A percentile compares a stretch with the other conserved stretches of the same genome.
These are phyloP conservation scores for Podaxis carcinomalis DNA, from an alignment of 768 basidiomycete species.

Conservation along the genomic window DNA sequence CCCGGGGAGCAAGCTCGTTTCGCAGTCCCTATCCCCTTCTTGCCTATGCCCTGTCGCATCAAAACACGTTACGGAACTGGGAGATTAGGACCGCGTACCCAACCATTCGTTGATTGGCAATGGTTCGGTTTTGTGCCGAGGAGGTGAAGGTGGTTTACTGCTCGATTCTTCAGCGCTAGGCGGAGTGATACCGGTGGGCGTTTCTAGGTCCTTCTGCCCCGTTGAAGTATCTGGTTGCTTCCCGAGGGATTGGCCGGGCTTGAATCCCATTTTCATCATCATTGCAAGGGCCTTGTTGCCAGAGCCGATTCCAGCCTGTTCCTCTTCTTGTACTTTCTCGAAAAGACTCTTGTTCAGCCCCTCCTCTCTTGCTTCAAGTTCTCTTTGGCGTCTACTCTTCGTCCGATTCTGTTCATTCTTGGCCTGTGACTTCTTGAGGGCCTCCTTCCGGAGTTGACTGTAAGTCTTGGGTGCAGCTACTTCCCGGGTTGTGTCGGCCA, in stretches of 20 bases:
- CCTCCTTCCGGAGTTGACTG: conserved; percentile 64
- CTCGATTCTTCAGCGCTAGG: conserved; percentile 9
- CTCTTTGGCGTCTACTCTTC: conserved; percentile 65
- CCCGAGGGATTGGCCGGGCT: conserved; percentile 77
- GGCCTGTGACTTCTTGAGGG: conserved; percentile 46
- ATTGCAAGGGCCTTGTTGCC: conserved; percentile 80
- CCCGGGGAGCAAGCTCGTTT: conserved; percentile 69
- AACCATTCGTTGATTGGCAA: conserved; percentile 78
- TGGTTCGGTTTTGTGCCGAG: conserved; percentile 56
- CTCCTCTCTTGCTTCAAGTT: conserved; percentile 72
- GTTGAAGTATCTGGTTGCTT: conserved; percentile 14
- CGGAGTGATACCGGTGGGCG: background rate
- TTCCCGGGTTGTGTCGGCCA: conserved; percentile 37
- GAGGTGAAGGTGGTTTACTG: conserved; percentile 14
- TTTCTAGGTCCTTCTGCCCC: background rate
- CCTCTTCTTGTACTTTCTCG: conserved; percentile 66
- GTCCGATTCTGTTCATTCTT: conserved; percentile 66
- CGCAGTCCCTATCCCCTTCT: conserved; percentile 68
- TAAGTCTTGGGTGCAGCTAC: conserved; percentile 56
- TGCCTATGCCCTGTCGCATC: conserved; percentile 43
- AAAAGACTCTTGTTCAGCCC: conserved; percentile 80
- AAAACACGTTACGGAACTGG: background rate
- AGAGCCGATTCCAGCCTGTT: conserved; percentile 43
- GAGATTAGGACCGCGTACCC: conserved; percentile 42
- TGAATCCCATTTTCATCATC: conserved; percentile 95